phyloP scores from a whole-genome alignment of 1,139 yeast genomes.

The Hyphopichia buzzinii region DNA sequence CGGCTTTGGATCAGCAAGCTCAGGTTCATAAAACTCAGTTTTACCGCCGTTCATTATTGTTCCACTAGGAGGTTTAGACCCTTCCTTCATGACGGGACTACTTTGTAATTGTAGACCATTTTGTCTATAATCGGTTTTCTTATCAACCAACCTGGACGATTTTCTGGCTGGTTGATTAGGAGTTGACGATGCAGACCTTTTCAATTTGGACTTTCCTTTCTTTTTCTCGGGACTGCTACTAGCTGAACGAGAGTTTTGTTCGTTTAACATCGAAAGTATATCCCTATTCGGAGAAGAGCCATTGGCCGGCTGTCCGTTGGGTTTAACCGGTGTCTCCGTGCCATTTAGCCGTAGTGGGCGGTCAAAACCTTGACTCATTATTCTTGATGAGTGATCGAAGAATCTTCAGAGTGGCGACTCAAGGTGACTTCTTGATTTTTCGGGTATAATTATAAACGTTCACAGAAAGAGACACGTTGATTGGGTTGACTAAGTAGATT shows the following conservation, averaged over 20 bases:
- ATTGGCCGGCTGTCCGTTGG: not conserved
- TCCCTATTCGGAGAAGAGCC: not conserved
- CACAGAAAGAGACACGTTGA: too few relatives aligned
- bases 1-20: slow-evolving; percentile 48
- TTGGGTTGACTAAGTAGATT: too few relatives aligned
- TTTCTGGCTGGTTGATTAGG: slow-evolving; percentile 2
- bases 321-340: not conserved
- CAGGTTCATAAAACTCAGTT: slow-evolving; percentile 54
- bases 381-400: too few relatives aligned
- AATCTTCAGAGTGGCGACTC: too few relatives aligned
- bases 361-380: not conserved
- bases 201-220: not conserved
- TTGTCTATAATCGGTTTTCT: slow-evolving; percentile 1
- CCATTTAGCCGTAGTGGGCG: not conserved
- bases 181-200: not conserved
- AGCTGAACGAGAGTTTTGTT: not conserved
- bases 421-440: too few relatives aligned
- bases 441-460: too few relatives aligned
- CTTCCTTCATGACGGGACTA: slow-evolving; percentile 11
- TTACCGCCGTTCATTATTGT: slow-evolving; percentile 13
- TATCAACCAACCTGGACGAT: slow-evolving; percentile 5
- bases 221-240: not conserved
- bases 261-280: slow-evolving; percentile 1
- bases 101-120: slow-evolving; percentile 7
- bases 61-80: slow-evolving; percentile 3